Conservation (phyloP, 208 protist species). For the Leishmania lainsoni region DNA sequence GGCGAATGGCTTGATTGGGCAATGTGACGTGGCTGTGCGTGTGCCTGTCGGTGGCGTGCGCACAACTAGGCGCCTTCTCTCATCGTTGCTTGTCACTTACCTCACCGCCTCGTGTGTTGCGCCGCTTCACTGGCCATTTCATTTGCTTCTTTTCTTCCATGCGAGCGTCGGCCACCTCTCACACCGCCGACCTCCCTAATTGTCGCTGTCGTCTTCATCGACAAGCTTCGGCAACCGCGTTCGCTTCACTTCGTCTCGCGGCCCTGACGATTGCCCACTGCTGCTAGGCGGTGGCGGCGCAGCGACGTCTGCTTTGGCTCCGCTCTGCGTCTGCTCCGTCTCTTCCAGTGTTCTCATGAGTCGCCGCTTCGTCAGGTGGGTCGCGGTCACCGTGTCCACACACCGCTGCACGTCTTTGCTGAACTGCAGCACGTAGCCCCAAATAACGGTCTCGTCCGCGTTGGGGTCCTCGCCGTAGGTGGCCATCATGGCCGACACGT, state of each 20-base stretch:
- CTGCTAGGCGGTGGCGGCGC: neutral
- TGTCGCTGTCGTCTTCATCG: constrained; percentile 18
- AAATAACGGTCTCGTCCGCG: constrained; percentile 65
- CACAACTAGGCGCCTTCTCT: neutral
- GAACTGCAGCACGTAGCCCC: constrained; percentile 66
- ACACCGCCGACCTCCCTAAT: neutral
- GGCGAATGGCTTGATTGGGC: neutral
- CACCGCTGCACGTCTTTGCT: constrained; percentile 47
- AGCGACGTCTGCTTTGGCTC: neutral
- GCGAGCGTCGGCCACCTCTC: neutral
- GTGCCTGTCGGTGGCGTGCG: neutral
- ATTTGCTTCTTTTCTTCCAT: neutral
- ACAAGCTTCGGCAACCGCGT: constrained; percentile 16
- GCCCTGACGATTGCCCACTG: neutral
- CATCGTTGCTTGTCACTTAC: neutral
- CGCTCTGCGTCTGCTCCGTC: neutral
- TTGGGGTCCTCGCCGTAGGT: constrained; percentile 74
- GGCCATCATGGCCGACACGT: constrained; percentile 67
- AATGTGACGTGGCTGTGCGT: neutral
- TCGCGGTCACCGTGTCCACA: constrained; percentile 29
- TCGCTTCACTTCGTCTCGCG: neutral
- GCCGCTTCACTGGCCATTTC: neutral
- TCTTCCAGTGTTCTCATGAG: constrained; percentile 16
- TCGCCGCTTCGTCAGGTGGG: constrained; percentile 31
- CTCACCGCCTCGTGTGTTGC: neutral